These are phyloP conservation scores for Vanderwaltozyma yarrowii DNA, from an alignment of 805 yeast species.

Conservation along the genomic window DNA sequence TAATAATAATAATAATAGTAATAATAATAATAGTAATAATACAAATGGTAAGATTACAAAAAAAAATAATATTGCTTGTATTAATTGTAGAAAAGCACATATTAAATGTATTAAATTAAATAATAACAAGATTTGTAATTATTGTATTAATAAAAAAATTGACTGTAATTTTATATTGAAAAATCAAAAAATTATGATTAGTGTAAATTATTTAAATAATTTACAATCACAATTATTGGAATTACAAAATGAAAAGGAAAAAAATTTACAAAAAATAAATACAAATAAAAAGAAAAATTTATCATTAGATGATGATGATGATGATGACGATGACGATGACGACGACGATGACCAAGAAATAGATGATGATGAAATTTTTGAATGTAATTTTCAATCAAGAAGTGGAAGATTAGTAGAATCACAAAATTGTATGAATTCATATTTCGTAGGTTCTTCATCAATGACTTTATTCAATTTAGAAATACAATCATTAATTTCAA, in stretches of 20 bases:
- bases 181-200: conserved; percentile 61
- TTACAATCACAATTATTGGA: conserved; percentile 33
- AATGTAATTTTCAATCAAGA: conserved; percentile 61
- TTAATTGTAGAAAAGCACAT: conserved; percentile 61
- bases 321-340: neutral
- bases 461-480: conserved; percentile 76
- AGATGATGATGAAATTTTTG: conserved; percentile 38
- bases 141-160: conserved; percentile 43
- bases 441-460: conserved; percentile 73
- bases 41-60: conserved; percentile 6
- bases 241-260: neutral
- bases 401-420: conserved; percentile 65
- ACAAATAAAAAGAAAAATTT: no score
- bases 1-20: no score
- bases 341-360: neutral
- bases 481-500: conserved; percentile 54
- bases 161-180: conserved; percentile 65
- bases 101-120: conserved; percentile 71
- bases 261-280: no score
- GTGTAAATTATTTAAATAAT: conserved; percentile 56
- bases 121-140: conserved; percentile 40
- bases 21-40: neutral
- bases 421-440: conserved; percentile 55
- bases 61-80: conserved; percentile 36
- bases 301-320: neutral